These are phyloP conservation scores for Leptographium lundbergii DNA, from an alignment of 2,329 filamentous ascomycete species.

Conservation along the genomic window DNA sequence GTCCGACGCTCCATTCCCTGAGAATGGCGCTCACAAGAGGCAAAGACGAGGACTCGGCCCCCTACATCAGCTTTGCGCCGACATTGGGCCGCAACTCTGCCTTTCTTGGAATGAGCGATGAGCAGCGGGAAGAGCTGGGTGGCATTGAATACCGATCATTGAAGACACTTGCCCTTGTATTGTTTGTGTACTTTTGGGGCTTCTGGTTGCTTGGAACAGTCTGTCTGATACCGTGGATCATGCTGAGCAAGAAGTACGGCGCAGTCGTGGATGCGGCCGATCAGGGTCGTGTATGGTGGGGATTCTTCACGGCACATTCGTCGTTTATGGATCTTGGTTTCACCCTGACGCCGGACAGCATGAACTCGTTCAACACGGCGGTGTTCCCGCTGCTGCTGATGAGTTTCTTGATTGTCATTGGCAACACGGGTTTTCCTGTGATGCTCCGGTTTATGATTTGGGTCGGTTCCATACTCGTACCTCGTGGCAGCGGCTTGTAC, in stretches of 20 bases:
- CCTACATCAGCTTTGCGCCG: slow-evolving; percentile 88
- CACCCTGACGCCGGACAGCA: slow-evolving; percentile 84
- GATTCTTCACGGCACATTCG: slow-evolving; percentile 75
- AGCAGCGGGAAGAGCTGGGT: slow-evolving; percentile 87
- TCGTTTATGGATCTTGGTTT: slow-evolving; percentile 94
- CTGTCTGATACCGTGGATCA: slow-evolving; percentile 70
- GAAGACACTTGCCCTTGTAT: slow-evolving; percentile 69
- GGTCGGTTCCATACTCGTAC: slow-evolving; percentile 55
- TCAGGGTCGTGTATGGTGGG: slow-evolving; percentile 73
- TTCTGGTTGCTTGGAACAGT: slow-evolving; percentile 69
- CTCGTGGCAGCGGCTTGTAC: slow-evolving; percentile 57
- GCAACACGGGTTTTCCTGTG: slow-evolving; percentile 90
- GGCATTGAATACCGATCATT: slow-evolving; percentile 93
- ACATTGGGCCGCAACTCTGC: slow-evolving; percentile 88
- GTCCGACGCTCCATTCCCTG: slow-evolving; percentile 46
- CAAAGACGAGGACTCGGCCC: slow-evolving; percentile 46
- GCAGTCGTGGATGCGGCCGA: slow-evolving; percentile 48
- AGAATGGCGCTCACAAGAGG: slow-evolving; percentile 42
- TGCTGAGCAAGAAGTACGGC: slow-evolving; percentile 47
- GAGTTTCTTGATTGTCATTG: slow-evolving; percentile 81
- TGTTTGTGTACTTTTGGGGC: slow-evolving; percentile 69
- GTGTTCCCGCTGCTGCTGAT: slow-evolving; percentile 64
- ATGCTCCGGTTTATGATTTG: slow-evolving; percentile 93
- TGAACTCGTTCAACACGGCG: slow-evolving; percentile 75
- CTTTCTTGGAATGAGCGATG: slow-evolving; percentile 76